These are phyloP conservation scores for Pichia membranifaciens DNA, from an alignment of 805 yeast genomes.

Conservation along the genomic window DNA sequence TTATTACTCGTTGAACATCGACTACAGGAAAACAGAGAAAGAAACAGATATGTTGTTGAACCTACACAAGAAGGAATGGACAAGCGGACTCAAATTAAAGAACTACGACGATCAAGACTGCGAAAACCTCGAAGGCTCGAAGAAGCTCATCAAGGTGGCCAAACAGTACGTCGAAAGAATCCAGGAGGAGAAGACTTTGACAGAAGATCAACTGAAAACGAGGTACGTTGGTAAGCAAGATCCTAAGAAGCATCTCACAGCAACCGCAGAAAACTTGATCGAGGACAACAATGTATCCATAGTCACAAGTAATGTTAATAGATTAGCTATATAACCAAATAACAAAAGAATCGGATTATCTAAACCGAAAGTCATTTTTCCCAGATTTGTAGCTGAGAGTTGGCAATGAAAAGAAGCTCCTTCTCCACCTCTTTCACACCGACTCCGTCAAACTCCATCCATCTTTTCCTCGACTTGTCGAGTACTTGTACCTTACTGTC, in stretches of 20 bases:
- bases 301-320: slow-evolving; percentile 83
- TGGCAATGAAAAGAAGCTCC: slow-evolving; percentile 57
- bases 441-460: slow-evolving; percentile 58
- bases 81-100: slow-evolving; percentile 74
- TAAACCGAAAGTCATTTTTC: too few species aligned
- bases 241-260: slow-evolving; percentile 94
- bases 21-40: slow-evolving; percentile 83
- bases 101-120: slow-evolving; percentile 76
- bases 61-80: slow-evolving; percentile 94
- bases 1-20: slow-evolving; percentile 91
- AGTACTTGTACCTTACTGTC: slow-evolving; percentile 46
- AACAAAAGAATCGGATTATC: background rate
- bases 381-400: slow-evolving; percentile 68
- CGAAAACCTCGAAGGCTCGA: slow-evolving; percentile 64
- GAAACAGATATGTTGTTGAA: slow-evolving; percentile 93
- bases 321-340: slow-evolving; percentile 65
- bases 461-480: slow-evolving; percentile 36
- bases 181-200: slow-evolving; percentile 82
- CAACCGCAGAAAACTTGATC: slow-evolving; percentile 76
- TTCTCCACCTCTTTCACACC: slow-evolving; percentile 40
- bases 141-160: slow-evolving; percentile 82
- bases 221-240: slow-evolving; percentile 98
- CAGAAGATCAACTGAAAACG: slow-evolving; percentile 85
- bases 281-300: slow-evolving; percentile 88
- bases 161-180: slow-evolving; percentile 85